A percentile compares a stretch with the other conserved stretches of the same genome.
phyloP scores from a whole-genome alignment of 192 early-diverging fungal species.

The Podila minutissima region DNA sequence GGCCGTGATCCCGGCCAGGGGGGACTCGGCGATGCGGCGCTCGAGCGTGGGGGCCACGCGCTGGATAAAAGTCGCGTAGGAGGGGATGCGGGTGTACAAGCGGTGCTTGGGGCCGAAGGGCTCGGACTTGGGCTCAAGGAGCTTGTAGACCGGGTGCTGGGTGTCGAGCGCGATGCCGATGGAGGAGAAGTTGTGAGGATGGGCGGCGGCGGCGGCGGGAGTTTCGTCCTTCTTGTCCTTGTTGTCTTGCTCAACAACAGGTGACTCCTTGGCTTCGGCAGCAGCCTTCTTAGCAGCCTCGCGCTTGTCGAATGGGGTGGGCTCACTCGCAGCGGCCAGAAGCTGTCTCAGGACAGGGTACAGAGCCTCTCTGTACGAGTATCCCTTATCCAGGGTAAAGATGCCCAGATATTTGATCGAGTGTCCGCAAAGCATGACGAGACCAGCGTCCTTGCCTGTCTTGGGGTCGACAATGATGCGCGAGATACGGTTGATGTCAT shows the following conservation, averaged over 20 bases:
- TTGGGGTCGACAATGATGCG: constrained; percentile 19
- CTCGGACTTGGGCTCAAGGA: constrained; percentile 5
- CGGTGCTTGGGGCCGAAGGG: constrained; percentile 5
- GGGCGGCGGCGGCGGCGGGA: too few species aligned
- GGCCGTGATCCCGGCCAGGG: constrained; percentile 13
- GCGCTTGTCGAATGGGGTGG: background rate
- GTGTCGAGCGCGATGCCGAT: background rate
- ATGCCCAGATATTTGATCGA: constrained; percentile 15
- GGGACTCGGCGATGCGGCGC: constrained; percentile 14
- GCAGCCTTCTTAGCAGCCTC: constrained; percentile 5
- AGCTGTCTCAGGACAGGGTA: constrained; percentile 34
- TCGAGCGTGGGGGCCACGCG: constrained; percentile 19
- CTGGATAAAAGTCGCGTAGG: constrained; percentile 23
- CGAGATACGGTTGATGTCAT: background rate
- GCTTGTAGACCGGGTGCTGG: background rate
- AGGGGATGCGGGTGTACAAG: constrained; percentile 13
- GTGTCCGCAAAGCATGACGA: background rate
- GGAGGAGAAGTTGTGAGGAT: background rate
- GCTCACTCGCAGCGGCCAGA: background rate
- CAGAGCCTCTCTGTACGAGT: background rate
- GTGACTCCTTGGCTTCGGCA: background rate
- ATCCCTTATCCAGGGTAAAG: constrained; percentile 8
- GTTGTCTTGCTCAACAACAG: background rate
- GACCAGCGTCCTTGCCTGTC: constrained; percentile 25
- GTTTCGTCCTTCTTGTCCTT: constrained; percentile 6